Percentiles rank a stretch among this genome's conserved stretches.
These are phyloP conservation scores for Ricinus communis DNA, from an alignment of 345 rosid species.

Conservation along the genomic window DNA sequence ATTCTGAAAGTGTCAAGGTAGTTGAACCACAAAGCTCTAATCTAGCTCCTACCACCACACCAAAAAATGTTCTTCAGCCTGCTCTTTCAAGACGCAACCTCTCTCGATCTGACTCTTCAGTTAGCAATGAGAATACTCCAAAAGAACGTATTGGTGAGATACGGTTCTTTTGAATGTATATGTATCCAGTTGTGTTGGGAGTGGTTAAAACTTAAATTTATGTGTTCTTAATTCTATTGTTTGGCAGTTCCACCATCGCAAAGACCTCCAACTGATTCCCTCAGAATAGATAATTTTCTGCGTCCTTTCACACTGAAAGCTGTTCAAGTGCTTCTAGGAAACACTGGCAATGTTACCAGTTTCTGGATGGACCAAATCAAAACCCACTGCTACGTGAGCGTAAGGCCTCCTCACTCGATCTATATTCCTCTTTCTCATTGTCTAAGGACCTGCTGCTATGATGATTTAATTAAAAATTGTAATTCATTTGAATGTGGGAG, in stretches of 20 bases:
- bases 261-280: slow-evolving; percentile 72
- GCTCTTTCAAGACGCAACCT: slow-evolving; percentile 55
- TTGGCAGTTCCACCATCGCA: slow-evolving; percentile 85
- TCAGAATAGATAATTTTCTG: slow-evolving; percentile 80
- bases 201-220: slow-evolving; percentile 4
- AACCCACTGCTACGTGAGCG: slow-evolving; percentile 93
- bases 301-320: slow-evolving; percentile 98
- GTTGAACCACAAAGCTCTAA: slow-evolving; percentile 55
- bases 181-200: neutral
- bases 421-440: neutral
- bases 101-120: slow-evolving; percentile 61
- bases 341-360: slow-evolving; percentile 68
- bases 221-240: slow-evolving; percentile 9
- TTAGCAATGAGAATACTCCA: slow-evolving; percentile 53
- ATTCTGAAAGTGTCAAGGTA: slow-evolving; percentile 60
- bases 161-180: neutral
- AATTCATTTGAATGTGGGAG: neutral
- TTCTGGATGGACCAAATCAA: slow-evolving; percentile 99
- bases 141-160: slow-evolving; percentile 89
- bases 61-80: slow-evolving; percentile 44
- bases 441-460: neutral
- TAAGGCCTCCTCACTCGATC: slow-evolving; percentile 37
- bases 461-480: too few relatives aligned
- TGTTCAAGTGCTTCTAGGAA: slow-evolving; percentile 91
- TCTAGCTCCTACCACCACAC: slow-evolving; percentile 54